Base-by-base conservation (phyloP, 768 basidiomycete genomes). In the Tylopilus rubrobrunneus region DNA sequence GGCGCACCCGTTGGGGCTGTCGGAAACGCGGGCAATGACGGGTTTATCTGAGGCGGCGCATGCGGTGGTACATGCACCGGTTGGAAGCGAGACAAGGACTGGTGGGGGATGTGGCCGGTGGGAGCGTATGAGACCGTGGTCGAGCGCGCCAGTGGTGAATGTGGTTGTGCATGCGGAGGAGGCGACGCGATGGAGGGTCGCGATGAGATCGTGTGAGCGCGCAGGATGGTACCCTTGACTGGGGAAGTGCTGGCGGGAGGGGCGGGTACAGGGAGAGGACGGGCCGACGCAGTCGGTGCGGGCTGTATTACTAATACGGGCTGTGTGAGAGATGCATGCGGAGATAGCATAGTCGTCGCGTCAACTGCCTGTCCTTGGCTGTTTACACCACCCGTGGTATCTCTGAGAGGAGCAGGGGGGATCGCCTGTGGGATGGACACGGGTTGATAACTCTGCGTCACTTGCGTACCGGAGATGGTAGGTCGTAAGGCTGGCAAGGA, bases 1-100 rank as follows among this genome's bases (percentile, higher is more conserved):
- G 87, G 85, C 8, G 74, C 67, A 12, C 73, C 71, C 5, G 84
- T 86, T 6, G 87, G 88, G 7, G 73, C 87, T 28, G 73, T 73
- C 1, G 88, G 88, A 69, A 89, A 88, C 48, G 78, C 76, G 0
- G 86, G 81, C 7, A 88, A 67, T 31, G 70, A 39, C 46, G 59
- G 41, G 12, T 56, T 54, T 36, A 67, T 56, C 55, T 61, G 67
- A 29, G 44, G 55, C 43, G 49, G 58, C 3, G 44, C 43, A 41
- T 59, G 58, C 2, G 45, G 52, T 0, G 23, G 1, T 4, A 40
- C 7, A 7, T 52, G 57, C 33, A 37, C 19, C 1, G 56, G 48
- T 5, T 53, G 62, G 0, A 27, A 27, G 1, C 51, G 64, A 1
- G 57, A 8, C 12, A 52, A 41, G 17, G 52, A 29, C 21, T 60